Evolutionary conservation across 163 green algal genomes (phyloP).

Genomic region (Chlamydomonas reinhardtii): DNA sequence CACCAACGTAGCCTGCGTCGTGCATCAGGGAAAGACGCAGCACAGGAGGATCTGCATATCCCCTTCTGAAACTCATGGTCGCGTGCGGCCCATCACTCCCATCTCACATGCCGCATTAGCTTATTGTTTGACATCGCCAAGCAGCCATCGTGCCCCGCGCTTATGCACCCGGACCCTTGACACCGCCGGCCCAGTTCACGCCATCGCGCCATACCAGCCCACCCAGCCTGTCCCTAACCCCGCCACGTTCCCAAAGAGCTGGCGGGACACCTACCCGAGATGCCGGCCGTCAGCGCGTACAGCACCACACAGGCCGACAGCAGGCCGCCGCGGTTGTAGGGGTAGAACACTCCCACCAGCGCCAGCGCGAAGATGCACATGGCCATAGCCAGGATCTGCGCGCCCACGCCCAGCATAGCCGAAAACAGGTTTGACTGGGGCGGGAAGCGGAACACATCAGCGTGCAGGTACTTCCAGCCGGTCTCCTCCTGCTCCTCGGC

Average conservation of each 20-base stretch:
- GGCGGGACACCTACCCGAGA: constrained; percentile 53
- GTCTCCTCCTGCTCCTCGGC: constrained; percentile 89
- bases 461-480: constrained; percentile 93
- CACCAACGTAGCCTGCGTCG: constrained; percentile 77
- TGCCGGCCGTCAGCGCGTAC: constrained; percentile 93
- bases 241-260: too few species aligned
- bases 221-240: too few species aligned
- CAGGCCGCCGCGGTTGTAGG: constrained; percentile 97
- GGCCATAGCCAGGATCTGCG: constrained; percentile 77
- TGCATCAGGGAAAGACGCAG: neutral
- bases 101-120: too few species aligned
- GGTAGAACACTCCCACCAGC: constrained; percentile 94
- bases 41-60: too few species aligned
- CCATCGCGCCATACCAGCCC: too few species aligned
- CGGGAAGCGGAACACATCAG: constrained; percentile 79
- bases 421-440: constrained; percentile 84
- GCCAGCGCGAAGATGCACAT: constrained; percentile 90
- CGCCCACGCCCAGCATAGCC: constrained; percentile 91
- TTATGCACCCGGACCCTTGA: too few species aligned
- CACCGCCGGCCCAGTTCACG: too few species aligned
- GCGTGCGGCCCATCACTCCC: too few species aligned
- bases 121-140: too few species aligned
- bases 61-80: too few species aligned
- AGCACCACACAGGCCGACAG: constrained; percentile 91
- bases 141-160: too few species aligned